phyloP scores from a whole-genome alignment of 208 protist species.

The Leishmania turanica region DNA sequence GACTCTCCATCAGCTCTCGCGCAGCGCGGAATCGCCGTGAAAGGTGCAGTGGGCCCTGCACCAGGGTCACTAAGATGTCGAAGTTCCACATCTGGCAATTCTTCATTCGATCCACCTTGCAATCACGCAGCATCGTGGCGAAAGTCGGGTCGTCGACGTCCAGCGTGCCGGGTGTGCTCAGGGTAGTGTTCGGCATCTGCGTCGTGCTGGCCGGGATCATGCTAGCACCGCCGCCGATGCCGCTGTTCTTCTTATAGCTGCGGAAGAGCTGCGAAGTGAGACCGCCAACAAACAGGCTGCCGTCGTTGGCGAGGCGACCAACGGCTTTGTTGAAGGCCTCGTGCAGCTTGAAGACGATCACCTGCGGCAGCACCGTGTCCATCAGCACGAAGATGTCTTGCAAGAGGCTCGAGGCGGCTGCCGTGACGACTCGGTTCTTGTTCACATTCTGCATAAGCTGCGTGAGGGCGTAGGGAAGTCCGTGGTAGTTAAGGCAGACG shows the following conservation, averaged over 20 bases:
- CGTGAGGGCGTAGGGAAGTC: conserved; percentile 84
- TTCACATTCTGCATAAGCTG: conserved; percentile 57
- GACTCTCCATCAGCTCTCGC: conserved; percentile 49
- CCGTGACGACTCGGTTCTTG: conserved; percentile 49
- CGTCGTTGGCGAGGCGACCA: conserved; percentile 59
- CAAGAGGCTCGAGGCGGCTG: conserved; percentile 67
- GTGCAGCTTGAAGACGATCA: conserved; percentile 75
- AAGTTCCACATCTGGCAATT: conserved; percentile 65
- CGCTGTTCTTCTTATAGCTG: conserved; percentile 37
- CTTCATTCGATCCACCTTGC: conserved; percentile 50
- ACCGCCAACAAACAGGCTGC: conserved; percentile 66
- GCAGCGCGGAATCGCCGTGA: conserved; percentile 51
- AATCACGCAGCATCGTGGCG: conserved; percentile 49
- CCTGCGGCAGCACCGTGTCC: conserved; percentile 84
- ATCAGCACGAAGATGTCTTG: conserved; percentile 88
- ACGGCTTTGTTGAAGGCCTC: conserved; percentile 77
- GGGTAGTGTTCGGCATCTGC: conserved; percentile 32
- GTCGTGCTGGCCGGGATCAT: conserved; percentile 27
- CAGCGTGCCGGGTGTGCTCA: conserved; percentile 42
- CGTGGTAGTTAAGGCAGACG: conserved; percentile 77
- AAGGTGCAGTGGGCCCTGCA: conserved; percentile 74
- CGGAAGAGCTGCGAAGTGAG: conserved; percentile 68
- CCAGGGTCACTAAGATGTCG: conserved; percentile 71
- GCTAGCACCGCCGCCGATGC: not conserved
- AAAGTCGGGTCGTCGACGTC: conserved; percentile 75